phyloP scores from a whole-genome alignment of 2,329 filamentous ascomycete genomes.

The Pezicula neosporulosa region DNA sequence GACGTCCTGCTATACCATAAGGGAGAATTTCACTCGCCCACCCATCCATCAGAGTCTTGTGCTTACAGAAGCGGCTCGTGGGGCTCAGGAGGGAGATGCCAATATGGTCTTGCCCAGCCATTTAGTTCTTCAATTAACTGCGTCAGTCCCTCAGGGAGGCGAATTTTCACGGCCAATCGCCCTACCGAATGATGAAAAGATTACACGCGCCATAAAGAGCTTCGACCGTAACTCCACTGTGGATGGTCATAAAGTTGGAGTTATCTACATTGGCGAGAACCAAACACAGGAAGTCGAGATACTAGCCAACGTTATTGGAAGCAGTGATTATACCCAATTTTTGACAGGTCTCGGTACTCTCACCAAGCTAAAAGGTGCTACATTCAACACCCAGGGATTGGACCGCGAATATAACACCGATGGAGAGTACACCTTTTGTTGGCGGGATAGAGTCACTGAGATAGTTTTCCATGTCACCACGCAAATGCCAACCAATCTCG shows the following conservation, averaged over 20 bases:
- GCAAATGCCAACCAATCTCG: constrained; percentile 89
- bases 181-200: constrained; percentile 59
- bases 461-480: constrained; percentile 95
- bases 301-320: constrained; percentile 80
- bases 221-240: constrained; percentile 89
- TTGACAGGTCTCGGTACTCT: constrained; percentile 78
- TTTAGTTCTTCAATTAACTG: constrained; percentile 65
- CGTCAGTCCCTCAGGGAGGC: constrained; percentile 55
- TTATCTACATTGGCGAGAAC: constrained; percentile 87
- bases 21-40: constrained; percentile 55
- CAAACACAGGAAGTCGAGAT: constrained; percentile 83
- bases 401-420: constrained; percentile 76
- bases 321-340: constrained; percentile 83
- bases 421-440: constrained; percentile 86
- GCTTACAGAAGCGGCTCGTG: constrained; percentile 44
- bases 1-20: constrained; percentile 48
- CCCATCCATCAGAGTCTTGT: constrained; percentile 53
- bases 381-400: constrained; percentile 89
- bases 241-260: constrained; percentile 92
- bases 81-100: constrained; percentile 47
- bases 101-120: constrained; percentile 70
- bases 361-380: constrained; percentile 75
- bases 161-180: constrained; percentile 67
- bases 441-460: constrained; percentile 92
- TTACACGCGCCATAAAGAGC: constrained; percentile 63